Percentiles rank a stretch among this genome's conserved stretches.
phyloP scores from a whole-genome alignment of 2,329 filamentous ascomycete genomes.

The Verticillium dahliae region DNA sequence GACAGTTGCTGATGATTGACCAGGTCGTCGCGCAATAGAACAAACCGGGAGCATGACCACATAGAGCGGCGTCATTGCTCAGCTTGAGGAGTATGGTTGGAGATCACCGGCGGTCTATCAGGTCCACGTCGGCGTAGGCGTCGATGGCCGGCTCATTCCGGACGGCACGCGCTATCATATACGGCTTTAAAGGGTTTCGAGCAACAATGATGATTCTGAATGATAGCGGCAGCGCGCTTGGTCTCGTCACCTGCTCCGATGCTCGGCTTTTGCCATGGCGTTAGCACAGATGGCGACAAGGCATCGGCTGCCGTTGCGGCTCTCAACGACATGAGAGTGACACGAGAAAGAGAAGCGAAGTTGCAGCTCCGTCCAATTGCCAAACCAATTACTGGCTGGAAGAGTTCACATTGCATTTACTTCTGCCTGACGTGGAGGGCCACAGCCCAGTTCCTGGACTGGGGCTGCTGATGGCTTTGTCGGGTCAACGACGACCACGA shows the following conservation, averaged over 20 bases:
- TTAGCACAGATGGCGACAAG: slow-evolving; percentile 5
- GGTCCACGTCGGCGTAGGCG: slow-evolving; percentile 17
- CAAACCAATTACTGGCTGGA: slow-evolving; percentile 3
- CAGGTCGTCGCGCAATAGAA: slow-evolving; percentile 10
- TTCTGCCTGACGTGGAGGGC: slow-evolving; percentile 3
- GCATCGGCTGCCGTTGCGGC: slow-evolving; percentile 1
- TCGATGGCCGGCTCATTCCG: slow-evolving; percentile 23
- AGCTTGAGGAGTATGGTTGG: slow-evolving; percentile 11
- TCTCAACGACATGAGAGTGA: slow-evolving; percentile 2
- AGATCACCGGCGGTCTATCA: slow-evolving; percentile 16
- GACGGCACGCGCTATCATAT: slow-evolving; percentile 14
- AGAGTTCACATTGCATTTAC: slow-evolving; percentile 2
- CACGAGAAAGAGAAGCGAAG: neutral
- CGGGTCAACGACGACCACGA: neutral
- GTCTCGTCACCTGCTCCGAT: slow-evolving; percentile 29
- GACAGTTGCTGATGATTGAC: neutral
- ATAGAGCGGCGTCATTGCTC: slow-evolving; percentile 15
- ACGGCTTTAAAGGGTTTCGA: slow-evolving; percentile 19
- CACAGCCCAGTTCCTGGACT: neutral
- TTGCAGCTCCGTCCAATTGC: neutral
- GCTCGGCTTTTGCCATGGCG: slow-evolving; percentile 11
- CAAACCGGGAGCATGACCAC: slow-evolving; percentile 19
- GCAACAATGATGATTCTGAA: slow-evolving; percentile 30
- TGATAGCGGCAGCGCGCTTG: slow-evolving; percentile 41
- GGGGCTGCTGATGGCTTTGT: slow-evolving; percentile 4